These are phyloP conservation scores for Lipomyces starkeyi DNA, from an alignment of 805 yeast species.

Conservation along the genomic window DNA sequence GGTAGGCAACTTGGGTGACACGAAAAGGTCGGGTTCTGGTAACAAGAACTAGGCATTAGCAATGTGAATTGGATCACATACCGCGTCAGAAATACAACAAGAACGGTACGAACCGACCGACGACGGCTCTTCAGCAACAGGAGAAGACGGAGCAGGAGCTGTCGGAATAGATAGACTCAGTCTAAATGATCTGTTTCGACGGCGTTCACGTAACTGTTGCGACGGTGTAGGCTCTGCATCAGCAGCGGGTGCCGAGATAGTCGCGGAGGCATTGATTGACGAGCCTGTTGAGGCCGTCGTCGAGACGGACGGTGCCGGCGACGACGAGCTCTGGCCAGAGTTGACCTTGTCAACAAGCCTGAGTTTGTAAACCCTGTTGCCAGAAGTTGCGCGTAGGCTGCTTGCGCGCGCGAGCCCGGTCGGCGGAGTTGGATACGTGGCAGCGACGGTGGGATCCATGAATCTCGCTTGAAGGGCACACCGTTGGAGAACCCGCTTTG, in stretches of 20 bases:
- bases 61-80: neutral
- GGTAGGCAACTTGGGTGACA: conserved; percentile 32
- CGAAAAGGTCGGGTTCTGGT: conserved; percentile 29
- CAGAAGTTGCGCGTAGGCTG: conserved; percentile 32
- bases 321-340: conserved; percentile 19
- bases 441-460: conserved; percentile 7
- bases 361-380: conserved; percentile 31
- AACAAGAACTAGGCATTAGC: neutral
- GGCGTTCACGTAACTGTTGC: conserved; percentile 20
- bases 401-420: conserved; percentile 21
- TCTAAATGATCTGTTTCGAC: conserved; percentile 29
- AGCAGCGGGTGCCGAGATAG: conserved; percentile 14
- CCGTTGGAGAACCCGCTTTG: neutral
- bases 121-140: conserved; percentile 28
- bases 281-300: neutral
- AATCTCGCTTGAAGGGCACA: neutral
- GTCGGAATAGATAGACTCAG: conserved; percentile 27
- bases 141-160: conserved; percentile 27
- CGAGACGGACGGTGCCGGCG: neutral
- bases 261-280: neutral
- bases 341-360: conserved; percentile 31
- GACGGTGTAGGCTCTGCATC: neutral
- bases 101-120: conserved; percentile 21
- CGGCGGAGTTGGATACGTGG: conserved; percentile 13
- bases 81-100: neutral